phyloP scores from a whole-genome alignment of 176 grass and related monocot genomes.

The Oryza meyeriana region DNA sequence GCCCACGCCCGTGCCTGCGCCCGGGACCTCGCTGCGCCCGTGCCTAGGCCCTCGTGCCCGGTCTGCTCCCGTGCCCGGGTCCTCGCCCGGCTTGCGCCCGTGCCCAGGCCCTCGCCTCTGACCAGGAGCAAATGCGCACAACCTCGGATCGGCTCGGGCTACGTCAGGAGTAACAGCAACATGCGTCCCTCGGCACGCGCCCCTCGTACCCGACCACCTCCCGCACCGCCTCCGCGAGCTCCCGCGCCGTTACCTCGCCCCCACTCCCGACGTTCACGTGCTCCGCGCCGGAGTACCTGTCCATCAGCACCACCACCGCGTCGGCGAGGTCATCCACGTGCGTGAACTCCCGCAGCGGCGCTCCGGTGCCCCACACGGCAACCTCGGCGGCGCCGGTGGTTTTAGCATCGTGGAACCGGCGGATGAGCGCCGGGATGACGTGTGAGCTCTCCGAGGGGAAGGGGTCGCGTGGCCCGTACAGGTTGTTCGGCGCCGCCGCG shows the following conservation, averaged over 20 bases:
- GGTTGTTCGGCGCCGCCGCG: constrained; percentile 43
- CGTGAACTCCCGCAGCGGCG: constrained; percentile 55
- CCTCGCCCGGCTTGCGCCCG: no score
- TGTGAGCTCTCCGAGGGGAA: constrained; percentile 43
- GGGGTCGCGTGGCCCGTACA: constrained; percentile 48
- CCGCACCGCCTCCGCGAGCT: constrained; percentile 57
- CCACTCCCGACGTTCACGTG: constrained; percentile 41
- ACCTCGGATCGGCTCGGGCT: no score
- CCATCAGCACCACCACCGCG: constrained; percentile 47
- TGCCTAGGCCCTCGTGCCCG: no score
- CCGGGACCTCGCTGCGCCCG: no score
- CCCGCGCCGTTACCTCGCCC: constrained; percentile 32
- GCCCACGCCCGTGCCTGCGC: no score
- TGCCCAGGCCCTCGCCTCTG: no score
- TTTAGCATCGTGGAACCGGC: constrained; percentile 79
- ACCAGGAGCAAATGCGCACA: no score
- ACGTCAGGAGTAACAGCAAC: no score
- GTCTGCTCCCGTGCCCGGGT: no score
- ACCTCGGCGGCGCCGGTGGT: constrained; percentile 35
- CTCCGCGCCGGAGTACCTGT: constrained; percentile 34
- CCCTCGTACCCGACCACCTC: constrained; percentile 62
- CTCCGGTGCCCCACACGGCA: constrained; percentile 70
- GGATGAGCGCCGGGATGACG: constrained; percentile 69
- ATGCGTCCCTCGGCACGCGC: constrained; percentile 54
- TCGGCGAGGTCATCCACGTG: constrained; percentile 59